phyloP scores from a whole-genome alignment of 2,329 filamentous ascomycete species.

The Passalora sequoiae region DNA sequence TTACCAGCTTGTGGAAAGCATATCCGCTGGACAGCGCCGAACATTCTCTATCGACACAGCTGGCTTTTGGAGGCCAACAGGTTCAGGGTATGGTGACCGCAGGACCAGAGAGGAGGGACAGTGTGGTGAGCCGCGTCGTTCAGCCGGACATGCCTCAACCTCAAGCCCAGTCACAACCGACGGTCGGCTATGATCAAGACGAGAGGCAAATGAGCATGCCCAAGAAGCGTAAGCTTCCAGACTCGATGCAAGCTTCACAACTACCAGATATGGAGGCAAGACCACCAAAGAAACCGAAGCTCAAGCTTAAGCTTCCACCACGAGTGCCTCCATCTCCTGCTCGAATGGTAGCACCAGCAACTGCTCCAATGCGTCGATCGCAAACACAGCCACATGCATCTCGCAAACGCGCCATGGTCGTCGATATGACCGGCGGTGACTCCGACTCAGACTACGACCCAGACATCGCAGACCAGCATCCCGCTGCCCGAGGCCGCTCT shows the following conservation, averaged over 20 bases:
- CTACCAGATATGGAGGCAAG: not conserved
- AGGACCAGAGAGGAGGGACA: not conserved
- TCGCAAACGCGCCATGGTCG: no score
- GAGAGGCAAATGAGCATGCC: not conserved
- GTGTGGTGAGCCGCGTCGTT: not conserved
- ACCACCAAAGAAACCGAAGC: not conserved
- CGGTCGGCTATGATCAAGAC: no score
- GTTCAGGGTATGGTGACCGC: not conserved
- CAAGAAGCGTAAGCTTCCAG: not conserved
- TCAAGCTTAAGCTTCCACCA: slow-evolving; percentile 1
- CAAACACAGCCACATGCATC: not conserved
- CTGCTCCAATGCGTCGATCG: not conserved
- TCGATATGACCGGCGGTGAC: no score
- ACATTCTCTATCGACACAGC: not conserved
- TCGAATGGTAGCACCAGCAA: not conserved
- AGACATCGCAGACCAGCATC: no score
- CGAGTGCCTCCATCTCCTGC: not conserved
- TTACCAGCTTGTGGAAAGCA: not conserved
- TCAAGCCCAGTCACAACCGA: no score
- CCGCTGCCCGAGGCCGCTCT: no score
- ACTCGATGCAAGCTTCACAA: not conserved
- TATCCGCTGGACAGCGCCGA: not conserved
- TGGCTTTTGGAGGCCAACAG: not conserved
- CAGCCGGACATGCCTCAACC: no score
- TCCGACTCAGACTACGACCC: not conserved